These are phyloP conservation scores for Hypericum perforatum DNA, from an alignment of 345 rosid species.

Conservation along the genomic window DNA sequence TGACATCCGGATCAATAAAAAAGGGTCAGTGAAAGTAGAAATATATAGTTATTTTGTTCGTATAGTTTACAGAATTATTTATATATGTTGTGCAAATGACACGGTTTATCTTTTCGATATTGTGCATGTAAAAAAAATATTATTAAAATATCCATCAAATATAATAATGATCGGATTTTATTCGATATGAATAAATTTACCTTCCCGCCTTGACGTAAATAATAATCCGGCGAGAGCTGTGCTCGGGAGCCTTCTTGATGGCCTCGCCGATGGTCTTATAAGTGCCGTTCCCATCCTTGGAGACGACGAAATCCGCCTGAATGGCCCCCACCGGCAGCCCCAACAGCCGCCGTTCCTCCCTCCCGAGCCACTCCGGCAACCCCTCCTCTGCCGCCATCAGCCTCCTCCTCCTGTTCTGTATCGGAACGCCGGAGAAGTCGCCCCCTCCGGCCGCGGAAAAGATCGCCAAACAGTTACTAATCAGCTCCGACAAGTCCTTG, in stretches of 20 bases:
- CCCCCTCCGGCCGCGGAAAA: constrained; percentile 36
- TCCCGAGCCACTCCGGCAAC: constrained; percentile 62
- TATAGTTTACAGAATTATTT: no score
- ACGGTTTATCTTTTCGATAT: no score
- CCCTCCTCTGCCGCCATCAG: constrained; percentile 28
- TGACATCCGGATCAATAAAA: no score
- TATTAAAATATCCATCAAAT: no score
- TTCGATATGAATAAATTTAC: constrained; percentile 27
- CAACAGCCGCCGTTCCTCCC: constrained; percentile 50
- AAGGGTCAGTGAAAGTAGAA: no score
- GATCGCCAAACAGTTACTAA: constrained; percentile 82
- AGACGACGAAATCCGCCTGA: constrained; percentile 77
- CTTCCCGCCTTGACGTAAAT: constrained; percentile 93
- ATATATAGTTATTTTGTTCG: no score
- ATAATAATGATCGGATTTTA: no score
- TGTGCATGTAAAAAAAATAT: no score
- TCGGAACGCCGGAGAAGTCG: constrained; percentile 81
- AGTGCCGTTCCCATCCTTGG: constrained; percentile 79
- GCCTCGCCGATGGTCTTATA: constrained; percentile 76
- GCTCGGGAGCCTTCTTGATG: constrained; percentile 75
- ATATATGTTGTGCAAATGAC: no score
- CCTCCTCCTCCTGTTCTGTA: constrained; percentile 60
- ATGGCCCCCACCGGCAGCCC: constrained; percentile 43
- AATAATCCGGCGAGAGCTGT: constrained; percentile 54
- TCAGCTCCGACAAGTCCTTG: constrained; percentile 75